Evolutionary conservation across 2,329 filamentous ascomycete genomes (phyloP).

Genomic region (Botryosphaeria dothidea): DNA sequence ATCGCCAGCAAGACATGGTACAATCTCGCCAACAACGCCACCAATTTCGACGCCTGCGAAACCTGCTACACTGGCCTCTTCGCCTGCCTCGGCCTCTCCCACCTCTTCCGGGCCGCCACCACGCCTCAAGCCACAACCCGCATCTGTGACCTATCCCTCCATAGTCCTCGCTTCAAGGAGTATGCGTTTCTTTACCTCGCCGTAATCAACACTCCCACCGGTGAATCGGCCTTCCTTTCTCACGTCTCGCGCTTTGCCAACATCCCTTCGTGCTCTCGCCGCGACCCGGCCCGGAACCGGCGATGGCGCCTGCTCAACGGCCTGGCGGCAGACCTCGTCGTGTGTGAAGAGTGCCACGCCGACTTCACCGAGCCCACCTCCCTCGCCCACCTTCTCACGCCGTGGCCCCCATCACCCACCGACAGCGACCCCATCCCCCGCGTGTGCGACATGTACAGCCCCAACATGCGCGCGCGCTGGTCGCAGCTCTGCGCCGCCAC

Average conservation of each 20-base stretch:
- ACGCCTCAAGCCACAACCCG: not conserved
- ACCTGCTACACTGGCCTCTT: slow-evolving; percentile 70
- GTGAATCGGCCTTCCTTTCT: not conserved
- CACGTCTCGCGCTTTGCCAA: not conserved
- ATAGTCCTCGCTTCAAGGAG: not conserved
- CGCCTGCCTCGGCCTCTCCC: slow-evolving; percentile 60
- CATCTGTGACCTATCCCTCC: not conserved
- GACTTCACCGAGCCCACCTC: not conserved
- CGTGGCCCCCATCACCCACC: not conserved
- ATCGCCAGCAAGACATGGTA: slow-evolving; percentile 67
- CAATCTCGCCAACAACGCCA: slow-evolving; percentile 55
- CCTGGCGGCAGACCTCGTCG: not conserved
- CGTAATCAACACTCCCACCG: not conserved
- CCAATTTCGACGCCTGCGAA: slow-evolving; percentile 65
- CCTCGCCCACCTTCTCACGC: not conserved
- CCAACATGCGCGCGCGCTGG: not conserved
- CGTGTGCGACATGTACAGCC: slow-evolving; percentile 5
- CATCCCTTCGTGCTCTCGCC: not conserved
- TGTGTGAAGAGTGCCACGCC: not conserved
- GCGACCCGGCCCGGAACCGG: not conserved
- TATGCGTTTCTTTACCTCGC: not conserved
- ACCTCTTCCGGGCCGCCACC: slow-evolving; percentile 6
- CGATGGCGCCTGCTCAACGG: not conserved
- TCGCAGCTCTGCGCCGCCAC: not conserved
- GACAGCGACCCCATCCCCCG: not conserved